Evolutionary conservation across 2,329 filamentous ascomycete species (phyloP).

Genomic region (Lecanicillium sp.): DNA sequence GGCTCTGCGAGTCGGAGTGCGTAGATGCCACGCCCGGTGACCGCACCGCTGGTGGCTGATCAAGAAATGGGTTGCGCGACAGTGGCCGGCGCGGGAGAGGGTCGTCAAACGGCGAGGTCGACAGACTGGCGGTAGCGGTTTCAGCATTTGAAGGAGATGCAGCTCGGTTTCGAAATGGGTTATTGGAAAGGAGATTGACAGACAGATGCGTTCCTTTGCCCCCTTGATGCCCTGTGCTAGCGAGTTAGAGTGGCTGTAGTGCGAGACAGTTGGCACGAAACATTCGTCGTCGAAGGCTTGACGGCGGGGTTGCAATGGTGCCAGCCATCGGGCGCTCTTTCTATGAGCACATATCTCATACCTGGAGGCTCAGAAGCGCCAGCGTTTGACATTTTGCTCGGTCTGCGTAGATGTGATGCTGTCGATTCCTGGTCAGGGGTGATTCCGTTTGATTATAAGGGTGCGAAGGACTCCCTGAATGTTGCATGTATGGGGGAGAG

Average conservation of each 20-base stretch:
- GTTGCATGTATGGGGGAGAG: slow-evolving; percentile 1
- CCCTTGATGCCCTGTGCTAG: slow-evolving; percentile 7
- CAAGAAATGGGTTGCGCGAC: slow-evolving; percentile 73
- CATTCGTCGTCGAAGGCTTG: background rate
- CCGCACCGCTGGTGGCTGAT: slow-evolving; percentile 40
- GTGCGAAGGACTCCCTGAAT: background rate
- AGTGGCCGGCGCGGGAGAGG: slow-evolving; percentile 49
- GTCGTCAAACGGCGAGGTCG: slow-evolving; percentile 55
- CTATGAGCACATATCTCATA: background rate
- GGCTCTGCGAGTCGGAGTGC: slow-evolving; percentile 37
- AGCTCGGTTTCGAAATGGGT: slow-evolving; percentile 71
- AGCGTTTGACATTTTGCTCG: slow-evolving; percentile 1
- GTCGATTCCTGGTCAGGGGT: background rate
- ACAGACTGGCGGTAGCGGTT: slow-evolving; percentile 30
- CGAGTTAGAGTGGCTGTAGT: slow-evolving; percentile 3
- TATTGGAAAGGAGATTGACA: slow-evolving; percentile 69
- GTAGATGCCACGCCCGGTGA: slow-evolving; percentile 46
- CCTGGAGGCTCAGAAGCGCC: slow-evolving; percentile 5
- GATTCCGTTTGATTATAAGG: background rate
- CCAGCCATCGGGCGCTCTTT: background rate
- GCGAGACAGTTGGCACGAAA: slow-evolving; percentile 8
- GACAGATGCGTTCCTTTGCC: slow-evolving; percentile 10
- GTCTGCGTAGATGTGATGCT: background rate
- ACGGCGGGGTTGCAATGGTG: slow-evolving; percentile 6
- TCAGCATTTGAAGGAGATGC: slow-evolving; percentile 47